A percentile compares a stretch with the other conserved stretches of the same genome.
phyloP scores from a whole-genome alignment of 495 filamentous ascomycete species.

The Podospora anserina region DNA sequence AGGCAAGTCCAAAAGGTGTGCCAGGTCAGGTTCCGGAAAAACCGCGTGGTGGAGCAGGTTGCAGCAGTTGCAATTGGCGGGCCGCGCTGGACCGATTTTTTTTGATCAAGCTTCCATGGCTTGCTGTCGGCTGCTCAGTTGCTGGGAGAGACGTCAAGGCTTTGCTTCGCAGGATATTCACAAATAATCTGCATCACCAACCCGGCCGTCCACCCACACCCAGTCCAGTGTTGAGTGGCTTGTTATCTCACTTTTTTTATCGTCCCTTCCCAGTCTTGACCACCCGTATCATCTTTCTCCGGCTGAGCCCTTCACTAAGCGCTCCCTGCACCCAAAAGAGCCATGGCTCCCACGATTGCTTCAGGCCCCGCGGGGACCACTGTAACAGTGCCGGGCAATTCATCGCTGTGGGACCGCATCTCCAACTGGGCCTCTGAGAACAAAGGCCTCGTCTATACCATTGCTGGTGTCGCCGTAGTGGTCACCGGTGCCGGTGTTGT shows the following conservation, averaged over 20 bases:
- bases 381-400: slow-evolving; percentile 42
- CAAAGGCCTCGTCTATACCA: slow-evolving; percentile 91
- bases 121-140: slow-evolving; percentile 9
- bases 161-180: slow-evolving; percentile 15
- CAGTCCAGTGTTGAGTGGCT: not conserved
- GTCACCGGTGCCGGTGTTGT: slow-evolving; percentile 84
- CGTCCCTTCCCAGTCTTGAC: not conserved
- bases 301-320: not conserved
- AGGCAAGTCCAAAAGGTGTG: not conserved
- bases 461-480: slow-evolving; percentile 88
- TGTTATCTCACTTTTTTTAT: not conserved
- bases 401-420: slow-evolving; percentile 83
- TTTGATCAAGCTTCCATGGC: slow-evolving; percentile 19
- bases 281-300: not conserved
- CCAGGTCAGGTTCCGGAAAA: slow-evolving; percentile 16
- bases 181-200: not conserved
- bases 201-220: not conserved
- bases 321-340: not conserved
- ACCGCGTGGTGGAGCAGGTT: slow-evolving; percentile 7
- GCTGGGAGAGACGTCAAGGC: slow-evolving; percentile 6
- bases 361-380: slow-evolving; percentile 39
- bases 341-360: slow-evolving; percentile 43
- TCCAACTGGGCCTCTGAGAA: slow-evolving; percentile 92
- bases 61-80: slow-evolving; percentile 17
- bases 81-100: slow-evolving; percentile 16